Evolutionary conservation across 306 rosid genomes (phyloP).

Genomic region (Ormosia emarginata): DNA sequence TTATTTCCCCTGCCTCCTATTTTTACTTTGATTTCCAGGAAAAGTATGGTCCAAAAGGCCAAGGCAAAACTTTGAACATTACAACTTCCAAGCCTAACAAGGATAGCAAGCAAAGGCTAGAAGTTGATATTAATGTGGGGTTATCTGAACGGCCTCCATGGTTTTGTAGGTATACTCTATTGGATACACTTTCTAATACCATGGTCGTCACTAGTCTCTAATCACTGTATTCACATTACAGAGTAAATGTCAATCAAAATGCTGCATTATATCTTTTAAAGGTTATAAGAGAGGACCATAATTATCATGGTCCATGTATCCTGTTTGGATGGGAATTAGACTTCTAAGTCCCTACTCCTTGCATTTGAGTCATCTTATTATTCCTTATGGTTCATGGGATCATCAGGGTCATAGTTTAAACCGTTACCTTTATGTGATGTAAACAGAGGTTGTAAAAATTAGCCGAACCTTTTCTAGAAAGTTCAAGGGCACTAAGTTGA

Average conservation of each 20-base stretch:
- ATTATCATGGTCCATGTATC: background rate
- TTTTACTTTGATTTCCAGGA: conserved; percentile 49
- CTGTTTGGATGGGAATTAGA: background rate
- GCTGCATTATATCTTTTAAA: background rate
- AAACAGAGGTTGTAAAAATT: background rate
- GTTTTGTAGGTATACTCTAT: conserved; percentile 70
- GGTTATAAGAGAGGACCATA: background rate
- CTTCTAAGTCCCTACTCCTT: background rate
- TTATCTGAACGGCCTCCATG: conserved; percentile 91
- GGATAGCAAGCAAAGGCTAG: conserved; percentile 52
- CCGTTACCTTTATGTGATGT: background rate
- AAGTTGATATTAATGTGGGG: conserved; percentile 77
- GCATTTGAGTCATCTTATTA: background rate
- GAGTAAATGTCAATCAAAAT: background rate
- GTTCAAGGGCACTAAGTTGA: background rate
- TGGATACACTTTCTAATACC: background rate
- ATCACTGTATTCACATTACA: background rate
- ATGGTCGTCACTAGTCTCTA: background rate
- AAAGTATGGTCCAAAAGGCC: conserved; percentile 96
- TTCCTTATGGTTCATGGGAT: conserved; percentile 3
- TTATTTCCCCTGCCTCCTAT: background rate
- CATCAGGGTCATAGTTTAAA: background rate
- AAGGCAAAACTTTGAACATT: conserved; percentile 47
- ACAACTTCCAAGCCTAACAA: conserved; percentile 53
- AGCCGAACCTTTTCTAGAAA: background rate